These are phyloP conservation scores for Puccinia horiana DNA, from an alignment of 1,284 basidiomycete species.

Conservation along the genomic window DNA sequence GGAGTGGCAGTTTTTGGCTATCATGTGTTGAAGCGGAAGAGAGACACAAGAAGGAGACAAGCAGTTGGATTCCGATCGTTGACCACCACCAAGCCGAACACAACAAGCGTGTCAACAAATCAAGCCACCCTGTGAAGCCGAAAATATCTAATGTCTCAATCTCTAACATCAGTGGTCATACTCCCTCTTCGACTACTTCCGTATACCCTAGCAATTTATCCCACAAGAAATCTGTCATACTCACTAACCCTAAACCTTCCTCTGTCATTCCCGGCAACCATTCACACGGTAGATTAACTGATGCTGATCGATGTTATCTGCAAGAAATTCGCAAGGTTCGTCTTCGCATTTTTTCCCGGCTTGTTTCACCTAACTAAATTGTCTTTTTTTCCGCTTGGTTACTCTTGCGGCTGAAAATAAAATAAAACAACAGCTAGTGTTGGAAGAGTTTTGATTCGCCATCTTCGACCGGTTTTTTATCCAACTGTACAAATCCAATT, in stretches of 20 bases:
- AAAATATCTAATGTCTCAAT: conserved; percentile 7
- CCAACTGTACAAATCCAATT: background rate
- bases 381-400: background rate
- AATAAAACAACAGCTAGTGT: background rate
- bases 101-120: conserved; percentile 5
- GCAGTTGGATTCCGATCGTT: conserved; percentile 65
- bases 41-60: conserved; percentile 76
- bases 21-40: conserved; percentile 74
- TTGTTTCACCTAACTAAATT: background rate
- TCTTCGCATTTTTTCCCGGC: background rate
- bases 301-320: conserved; percentile 31
- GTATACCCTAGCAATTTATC: background rate
- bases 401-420: background rate
- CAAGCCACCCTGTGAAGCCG: background rate
- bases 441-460: background rate
- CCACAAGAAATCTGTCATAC: background rate
- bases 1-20: conserved; percentile 68
- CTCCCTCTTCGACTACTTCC: background rate
- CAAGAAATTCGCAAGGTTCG: conserved; percentile 47
- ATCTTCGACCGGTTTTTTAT: background rate
- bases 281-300: conserved; percentile 23
- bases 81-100: background rate
- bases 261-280: background rate
- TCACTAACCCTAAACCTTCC: background rate
- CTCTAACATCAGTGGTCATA: background rate